Evolutionary conservation across 2,329 filamentous ascomycete genomes (phyloP), one percentile per base, ranked within the genome.

Genomic region (Colletotrichum zoysiae): DNA sequence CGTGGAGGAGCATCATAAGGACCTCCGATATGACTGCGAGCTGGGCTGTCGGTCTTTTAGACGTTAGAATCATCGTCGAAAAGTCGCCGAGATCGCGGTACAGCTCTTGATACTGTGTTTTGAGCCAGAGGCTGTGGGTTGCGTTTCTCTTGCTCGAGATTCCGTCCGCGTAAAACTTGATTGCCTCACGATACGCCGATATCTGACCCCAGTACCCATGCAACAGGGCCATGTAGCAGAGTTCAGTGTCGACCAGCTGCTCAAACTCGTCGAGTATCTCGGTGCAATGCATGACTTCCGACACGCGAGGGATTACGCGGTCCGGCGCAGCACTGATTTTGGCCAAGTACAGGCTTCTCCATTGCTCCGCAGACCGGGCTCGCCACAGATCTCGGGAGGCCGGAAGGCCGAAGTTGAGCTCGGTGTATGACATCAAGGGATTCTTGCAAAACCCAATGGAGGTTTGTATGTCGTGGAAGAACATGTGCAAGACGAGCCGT

Each of bases 201-300:
- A 80, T 78, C 56, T 79, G 78, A 18, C 77, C 77, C 78, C 78
- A 79, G 64, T 76, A 80, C n/a, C 77, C 77, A 59, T 79, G 75
- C 0, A 80, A 73, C 0, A 79, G 35, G 11, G 76, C 75, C 38
- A 73, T 74, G 57, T 79, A 75, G 71, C 77, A 79, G 23, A 80
- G 74, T 62, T 80, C 79, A 30, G 77, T 70, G 57, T 80, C 79
- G n/a, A 78, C 75, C 51, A 72, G 35, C 20, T 72, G 65, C 55
- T 69, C 70, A n/a, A 72, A 69, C 1, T 70, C 70, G 48, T 72
- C 70, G 40, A 72, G 40, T 12, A 69, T 72, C n/a, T 72, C 70
- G 23, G 70, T 72, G 23, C 70, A 72, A 40, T 72, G 70, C 70
- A 72, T 72, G 38, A 72, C 55, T 23, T 72, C 65, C 23, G 65